Conservation (phyloP, 495 filamentous ascomycete genomes). For the Trichoderma gamsii region DNA sequence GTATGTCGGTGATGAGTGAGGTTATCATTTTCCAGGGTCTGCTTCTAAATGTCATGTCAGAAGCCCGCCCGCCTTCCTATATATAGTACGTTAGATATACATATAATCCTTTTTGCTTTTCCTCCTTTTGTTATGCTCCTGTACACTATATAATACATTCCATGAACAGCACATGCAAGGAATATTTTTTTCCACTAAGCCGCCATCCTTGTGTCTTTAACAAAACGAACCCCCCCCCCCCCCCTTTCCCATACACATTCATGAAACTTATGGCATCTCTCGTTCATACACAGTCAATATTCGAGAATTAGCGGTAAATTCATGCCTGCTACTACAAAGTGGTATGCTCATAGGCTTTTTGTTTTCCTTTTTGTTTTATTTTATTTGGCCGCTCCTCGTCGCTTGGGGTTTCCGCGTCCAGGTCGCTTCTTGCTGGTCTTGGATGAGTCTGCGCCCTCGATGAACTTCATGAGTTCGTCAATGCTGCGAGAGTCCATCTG, state of each 20-base stretch:
- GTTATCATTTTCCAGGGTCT: neutral
- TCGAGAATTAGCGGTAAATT: neutral
- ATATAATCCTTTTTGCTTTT: neutral
- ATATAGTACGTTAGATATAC: slow-evolving; percentile 1
- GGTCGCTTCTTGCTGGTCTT: slow-evolving; percentile 65
- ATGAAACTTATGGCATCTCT: slow-evolving; percentile 8
- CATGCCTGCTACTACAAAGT: neutral
- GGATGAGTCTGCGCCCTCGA: slow-evolving; percentile 64
- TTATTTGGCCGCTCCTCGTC: slow-evolving; percentile 36
- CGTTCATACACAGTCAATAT: neutral
- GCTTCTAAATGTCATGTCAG: neutral
- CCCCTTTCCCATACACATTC: neutral
- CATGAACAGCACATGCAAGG: neutral
- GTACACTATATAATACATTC: slow-evolving; percentile 10
- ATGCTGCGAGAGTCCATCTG: slow-evolving; percentile 67
- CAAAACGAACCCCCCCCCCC: neutral
- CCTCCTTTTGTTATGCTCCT: neutral
- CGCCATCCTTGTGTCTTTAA: slow-evolving; percentile 4
- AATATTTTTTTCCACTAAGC: neutral
- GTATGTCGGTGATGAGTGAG: neutral
- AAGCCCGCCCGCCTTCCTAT: slow-evolving; percentile 6
- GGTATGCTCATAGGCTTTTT: slow-evolving; percentile 2
- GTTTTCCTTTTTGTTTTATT: no score
- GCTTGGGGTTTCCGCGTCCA: slow-evolving; percentile 64
- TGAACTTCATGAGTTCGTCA: slow-evolving; percentile 81